Percentiles rank a stretch among this genome's conserved stretches.
These are phyloP conservation scores for Thalassiosira mediterranea DNA, from an alignment of 352 stramenopile genomes.

Conservation along the genomic window DNA sequence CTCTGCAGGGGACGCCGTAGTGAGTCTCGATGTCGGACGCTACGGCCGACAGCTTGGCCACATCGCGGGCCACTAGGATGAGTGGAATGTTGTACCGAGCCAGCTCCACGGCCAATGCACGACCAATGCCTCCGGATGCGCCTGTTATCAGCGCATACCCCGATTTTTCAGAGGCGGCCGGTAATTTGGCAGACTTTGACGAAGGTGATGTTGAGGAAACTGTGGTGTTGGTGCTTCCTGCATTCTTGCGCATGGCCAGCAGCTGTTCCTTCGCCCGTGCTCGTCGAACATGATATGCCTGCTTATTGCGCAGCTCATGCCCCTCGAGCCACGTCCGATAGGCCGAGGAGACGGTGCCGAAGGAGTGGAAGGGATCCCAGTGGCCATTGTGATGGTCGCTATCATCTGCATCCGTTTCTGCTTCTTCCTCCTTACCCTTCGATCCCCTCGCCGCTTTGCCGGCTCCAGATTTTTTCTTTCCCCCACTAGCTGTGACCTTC, in stretches of 20 bases:
- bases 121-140: slow-evolving; percentile 71
- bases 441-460: neutral
- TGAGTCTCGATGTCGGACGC: slow-evolving; percentile 77
- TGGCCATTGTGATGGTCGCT: slow-evolving; percentile 6
- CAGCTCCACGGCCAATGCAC: slow-evolving; percentile 78
- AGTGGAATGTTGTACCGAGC: slow-evolving; percentile 75
- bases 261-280: slow-evolving; percentile 20
- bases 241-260: slow-evolving; percentile 22
- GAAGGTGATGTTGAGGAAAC: no score
- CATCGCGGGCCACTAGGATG: slow-evolving; percentile 74
- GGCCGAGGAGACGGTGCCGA: slow-evolving; percentile 38
- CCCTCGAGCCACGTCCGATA: slow-evolving; percentile 42
- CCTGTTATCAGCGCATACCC: slow-evolving; percentile 80
- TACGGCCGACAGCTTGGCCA: slow-evolving; percentile 55
- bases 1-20: slow-evolving; percentile 73
- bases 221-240: no score
- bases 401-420: slow-evolving; percentile 4
- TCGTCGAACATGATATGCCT: slow-evolving; percentile 20
- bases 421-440: slow-evolving; percentile 6
- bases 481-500: slow-evolving; percentile 9
- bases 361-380: slow-evolving; percentile 50
- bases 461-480: slow-evolving; percentile 8
- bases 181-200: slow-evolving; percentile 8
- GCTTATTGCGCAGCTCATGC: slow-evolving; percentile 20
- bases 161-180: slow-evolving; percentile 4